Conservation (phyloP, 164 flowering plant species). For the Macadamia integrifolia region DNA sequence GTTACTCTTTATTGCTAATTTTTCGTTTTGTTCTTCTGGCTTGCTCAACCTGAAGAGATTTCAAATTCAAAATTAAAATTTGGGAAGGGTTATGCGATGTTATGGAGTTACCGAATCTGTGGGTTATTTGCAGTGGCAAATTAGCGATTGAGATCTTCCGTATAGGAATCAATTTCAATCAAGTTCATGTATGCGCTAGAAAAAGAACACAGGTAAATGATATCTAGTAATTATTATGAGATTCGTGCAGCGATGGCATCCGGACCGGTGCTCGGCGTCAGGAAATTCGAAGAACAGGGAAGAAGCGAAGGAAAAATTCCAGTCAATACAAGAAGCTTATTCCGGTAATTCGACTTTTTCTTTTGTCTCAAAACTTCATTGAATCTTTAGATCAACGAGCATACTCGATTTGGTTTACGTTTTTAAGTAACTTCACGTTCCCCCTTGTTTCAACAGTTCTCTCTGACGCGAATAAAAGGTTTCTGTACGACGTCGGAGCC, state of each 20-base stretch:
- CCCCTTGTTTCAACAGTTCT: slow-evolving; percentile 41
- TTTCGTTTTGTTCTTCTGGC: slow-evolving; percentile 1
- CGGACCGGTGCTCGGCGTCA: slow-evolving; percentile 77
- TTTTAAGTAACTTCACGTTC: not conserved
- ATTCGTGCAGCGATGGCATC: slow-evolving; percentile 82
- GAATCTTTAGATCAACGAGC: not conserved
- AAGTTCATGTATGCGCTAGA: no score
- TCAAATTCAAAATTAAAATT: not conserved
- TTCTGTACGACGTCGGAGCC: slow-evolving; percentile 85
- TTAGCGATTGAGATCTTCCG: not conserved
- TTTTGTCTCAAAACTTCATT: not conserved
- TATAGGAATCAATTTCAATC: no score
- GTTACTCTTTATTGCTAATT: not conserved
- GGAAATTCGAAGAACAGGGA: slow-evolving; percentile 67
- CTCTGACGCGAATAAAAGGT: slow-evolving; percentile 74
- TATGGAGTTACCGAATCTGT: no score
- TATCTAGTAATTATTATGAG: not conserved
- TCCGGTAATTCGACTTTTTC: slow-evolving; percentile 46
- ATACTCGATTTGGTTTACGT: no score
- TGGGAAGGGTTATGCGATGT: no score
- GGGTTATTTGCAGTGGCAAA: not conserved
- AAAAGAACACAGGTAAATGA: not conserved
- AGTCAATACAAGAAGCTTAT: slow-evolving; percentile 89
- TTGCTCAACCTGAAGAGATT: not conserved
- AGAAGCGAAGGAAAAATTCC: slow-evolving; percentile 87